Evolutionary conservation across 805 yeast genomes (phyloP).

Genomic region (Cyberlindnera suaveolens): DNA sequence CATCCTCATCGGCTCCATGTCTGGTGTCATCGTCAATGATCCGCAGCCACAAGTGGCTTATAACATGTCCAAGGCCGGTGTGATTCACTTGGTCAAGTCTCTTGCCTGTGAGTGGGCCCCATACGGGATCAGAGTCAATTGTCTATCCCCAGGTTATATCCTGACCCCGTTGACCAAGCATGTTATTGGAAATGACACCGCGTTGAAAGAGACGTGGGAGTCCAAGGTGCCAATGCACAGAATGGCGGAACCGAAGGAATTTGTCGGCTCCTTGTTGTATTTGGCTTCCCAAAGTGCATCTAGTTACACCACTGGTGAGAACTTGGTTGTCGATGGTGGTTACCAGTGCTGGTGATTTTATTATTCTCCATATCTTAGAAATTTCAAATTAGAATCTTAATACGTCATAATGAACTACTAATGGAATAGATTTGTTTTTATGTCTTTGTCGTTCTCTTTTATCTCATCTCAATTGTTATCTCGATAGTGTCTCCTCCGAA

Average conservation of each 20-base stretch:
- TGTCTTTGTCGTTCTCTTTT: too few relatives aligned
- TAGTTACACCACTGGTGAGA: constrained; percentile 79
- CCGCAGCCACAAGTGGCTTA: constrained; percentile 78
- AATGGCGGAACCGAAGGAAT: constrained; percentile 82
- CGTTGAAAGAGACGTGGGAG: constrained; percentile 68
- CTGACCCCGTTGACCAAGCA: constrained; percentile 73
- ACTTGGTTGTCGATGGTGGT: constrained; percentile 81
- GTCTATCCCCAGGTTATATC: constrained; percentile 77
- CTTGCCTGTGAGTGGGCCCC: constrained; percentile 81
- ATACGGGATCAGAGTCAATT: constrained; percentile 68
- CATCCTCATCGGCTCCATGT: constrained; percentile 73
- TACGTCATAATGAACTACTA: too few relatives aligned
- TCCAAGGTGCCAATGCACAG: constrained; percentile 68
- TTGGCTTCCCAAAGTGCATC: constrained; percentile 66
- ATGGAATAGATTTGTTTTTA: too few relatives aligned
- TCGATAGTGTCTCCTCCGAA: too few relatives aligned
- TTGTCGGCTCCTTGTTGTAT: constrained; percentile 70
- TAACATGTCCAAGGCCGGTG: constrained; percentile 85
- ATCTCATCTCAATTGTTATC: too few relatives aligned
- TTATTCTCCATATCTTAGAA: neutral
- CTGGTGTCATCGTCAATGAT: constrained; percentile 69
- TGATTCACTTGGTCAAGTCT: constrained; percentile 69
- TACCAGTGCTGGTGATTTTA: constrained; percentile 67
- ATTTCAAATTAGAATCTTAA: neutral
- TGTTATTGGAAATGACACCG: constrained; percentile 52